phyloP scores from a whole-genome alignment of 495 filamentous ascomycete genomes.

The Daldinia concentrica region DNA sequence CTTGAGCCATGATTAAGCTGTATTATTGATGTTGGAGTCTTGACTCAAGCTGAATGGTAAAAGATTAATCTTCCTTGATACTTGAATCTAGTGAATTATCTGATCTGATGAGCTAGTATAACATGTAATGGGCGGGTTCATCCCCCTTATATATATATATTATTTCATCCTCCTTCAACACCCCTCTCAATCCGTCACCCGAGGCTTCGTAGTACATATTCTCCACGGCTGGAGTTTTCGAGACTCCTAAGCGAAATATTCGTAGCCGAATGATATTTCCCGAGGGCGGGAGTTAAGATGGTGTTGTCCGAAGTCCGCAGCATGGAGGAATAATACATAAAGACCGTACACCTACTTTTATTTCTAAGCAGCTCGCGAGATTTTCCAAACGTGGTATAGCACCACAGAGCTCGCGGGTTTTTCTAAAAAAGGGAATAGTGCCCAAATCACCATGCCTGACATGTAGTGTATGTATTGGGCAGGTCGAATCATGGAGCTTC shows the following conservation, averaged over 20 bases:
- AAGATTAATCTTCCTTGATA: slow-evolving; percentile 1
- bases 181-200: background rate
- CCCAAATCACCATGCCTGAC: background rate
- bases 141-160: background rate
- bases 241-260: background rate
- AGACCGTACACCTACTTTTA: background rate
- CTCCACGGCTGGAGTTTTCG: background rate
- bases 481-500: no score
- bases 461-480: no score
- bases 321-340: background rate
- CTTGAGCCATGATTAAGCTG: slow-evolving; percentile 9
- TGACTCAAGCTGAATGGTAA: background rate
- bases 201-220: background rate
- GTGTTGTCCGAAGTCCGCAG: background rate
- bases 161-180: background rate
- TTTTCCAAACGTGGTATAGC: slow-evolving; percentile 24
- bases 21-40: background rate
- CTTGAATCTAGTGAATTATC: slow-evolving; percentile 4
- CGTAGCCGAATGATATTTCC: background rate
- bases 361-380: slow-evolving; percentile 24
- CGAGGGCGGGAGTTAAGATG: background rate
- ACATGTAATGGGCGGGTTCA: background rate
- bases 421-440: slow-evolving; percentile 18
- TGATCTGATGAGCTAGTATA: background rate
- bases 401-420: slow-evolving; percentile 22